These are phyloP conservation scores for Scheffersomyces illinoinensis DNA, from an alignment of 1,139 yeast genomes.

Conservation along the genomic window DNA sequence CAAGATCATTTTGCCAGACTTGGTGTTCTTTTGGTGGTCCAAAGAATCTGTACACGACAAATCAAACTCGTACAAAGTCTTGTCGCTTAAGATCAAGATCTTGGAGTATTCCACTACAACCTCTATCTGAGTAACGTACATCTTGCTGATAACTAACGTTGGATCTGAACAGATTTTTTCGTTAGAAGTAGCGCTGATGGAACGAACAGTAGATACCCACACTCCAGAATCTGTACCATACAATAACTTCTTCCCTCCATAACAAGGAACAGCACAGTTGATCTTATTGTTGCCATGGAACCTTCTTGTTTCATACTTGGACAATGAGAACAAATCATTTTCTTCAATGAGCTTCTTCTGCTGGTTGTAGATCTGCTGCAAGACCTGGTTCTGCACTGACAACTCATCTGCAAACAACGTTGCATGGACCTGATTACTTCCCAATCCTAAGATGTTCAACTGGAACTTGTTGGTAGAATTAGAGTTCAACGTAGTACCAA, in stretches of 20 bases:
- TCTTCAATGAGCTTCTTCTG: slow-evolving; percentile 70
- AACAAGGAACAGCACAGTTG: slow-evolving; percentile 91
- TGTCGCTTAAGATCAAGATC: slow-evolving; percentile 78
- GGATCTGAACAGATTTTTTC: slow-evolving; percentile 68
- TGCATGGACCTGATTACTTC: slow-evolving; percentile 45
- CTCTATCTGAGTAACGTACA: slow-evolving; percentile 85
- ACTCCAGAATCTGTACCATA: slow-evolving; percentile 94
- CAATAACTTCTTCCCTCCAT: slow-evolving; percentile 87
- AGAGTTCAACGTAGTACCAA: slow-evolving; percentile 19
- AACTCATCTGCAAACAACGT: slow-evolving; percentile 51
- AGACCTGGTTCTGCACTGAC: slow-evolving; percentile 73
- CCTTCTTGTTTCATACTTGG: slow-evolving; percentile 70
- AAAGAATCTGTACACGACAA: slow-evolving; percentile 66
- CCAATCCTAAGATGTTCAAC: slow-evolving; percentile 46
- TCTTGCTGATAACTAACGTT: slow-evolving; percentile 71
- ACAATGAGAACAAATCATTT: slow-evolving; percentile 78
- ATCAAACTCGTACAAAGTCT: slow-evolving; percentile 81
- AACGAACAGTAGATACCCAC: slow-evolving; percentile 68
- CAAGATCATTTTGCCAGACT: slow-evolving; percentile 76
- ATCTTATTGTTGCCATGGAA: slow-evolving; percentile 73
- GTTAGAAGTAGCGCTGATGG: slow-evolving; percentile 44
- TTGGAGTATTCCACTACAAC: slow-evolving; percentile 91
- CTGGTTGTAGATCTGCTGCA: slow-evolving; percentile 78
- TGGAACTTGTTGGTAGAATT: slow-evolving; percentile 42
- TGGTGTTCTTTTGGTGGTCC: slow-evolving; percentile 67